A percentile compares a stretch with the other conserved stretches of the same genome.
phyloP scores from a whole-genome alignment of 2,329 filamentous ascomycete genomes.

The Talaromyces verruculosus region DNA sequence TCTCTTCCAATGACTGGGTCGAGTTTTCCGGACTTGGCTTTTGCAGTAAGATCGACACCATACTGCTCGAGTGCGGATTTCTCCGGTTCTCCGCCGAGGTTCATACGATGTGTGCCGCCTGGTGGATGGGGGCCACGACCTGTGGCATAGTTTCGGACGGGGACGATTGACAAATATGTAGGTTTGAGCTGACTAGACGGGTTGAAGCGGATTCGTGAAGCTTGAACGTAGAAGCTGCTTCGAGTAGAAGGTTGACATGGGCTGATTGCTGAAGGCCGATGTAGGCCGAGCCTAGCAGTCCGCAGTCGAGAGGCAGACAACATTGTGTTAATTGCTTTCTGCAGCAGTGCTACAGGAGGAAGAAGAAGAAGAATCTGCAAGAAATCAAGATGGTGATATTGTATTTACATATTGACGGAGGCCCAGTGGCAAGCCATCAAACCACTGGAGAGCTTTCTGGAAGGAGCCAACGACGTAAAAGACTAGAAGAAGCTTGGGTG shows the following conservation, averaged over 20 bases:
- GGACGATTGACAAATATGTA: background rate
- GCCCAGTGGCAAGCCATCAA: slow-evolving; percentile 14
- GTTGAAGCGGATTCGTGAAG: slow-evolving; percentile 23
- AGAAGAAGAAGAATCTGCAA: background rate
- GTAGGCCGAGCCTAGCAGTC: slow-evolving; percentile 32
- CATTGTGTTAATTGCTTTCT: slow-evolving; percentile 14
- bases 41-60: slow-evolving; percentile 83
- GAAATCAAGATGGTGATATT: background rate
- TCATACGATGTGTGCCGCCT: slow-evolving; percentile 91
- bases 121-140: slow-evolving; percentile 72
- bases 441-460: slow-evolving; percentile 34
- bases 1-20: slow-evolving; percentile 96
- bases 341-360: background rate
- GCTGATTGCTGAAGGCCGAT: slow-evolving; percentile 30
- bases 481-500: background rate
- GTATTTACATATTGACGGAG: background rate
- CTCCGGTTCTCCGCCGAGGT: slow-evolving; percentile 71
- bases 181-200: slow-evolving; percentile 15
- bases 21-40: slow-evolving; percentile 82
- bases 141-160: slow-evolving; percentile 51
- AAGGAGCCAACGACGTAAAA: slow-evolving; percentile 26
- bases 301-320: slow-evolving; percentile 37
- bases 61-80: slow-evolving; percentile 89
- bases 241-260: slow-evolving; percentile 26
- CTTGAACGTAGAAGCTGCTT: slow-evolving; percentile 25